A percentile compares a stretch with the other conserved stretches of the same genome.
These are phyloP conservation scores for Xanthoceras sorbifolium DNA, from an alignment of 345 rosid species.

Conservation along the genomic window DNA sequence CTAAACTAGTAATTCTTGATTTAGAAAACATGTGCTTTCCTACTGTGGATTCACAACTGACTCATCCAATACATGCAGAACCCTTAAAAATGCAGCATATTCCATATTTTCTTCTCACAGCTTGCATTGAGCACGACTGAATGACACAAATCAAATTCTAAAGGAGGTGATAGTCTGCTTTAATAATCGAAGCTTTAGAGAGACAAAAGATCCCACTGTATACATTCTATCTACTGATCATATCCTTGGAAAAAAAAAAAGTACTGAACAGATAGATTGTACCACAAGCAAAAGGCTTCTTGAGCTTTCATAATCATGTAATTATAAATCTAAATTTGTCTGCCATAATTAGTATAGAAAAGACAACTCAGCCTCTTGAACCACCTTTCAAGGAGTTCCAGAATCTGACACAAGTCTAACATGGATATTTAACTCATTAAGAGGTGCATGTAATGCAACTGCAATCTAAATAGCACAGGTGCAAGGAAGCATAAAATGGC, in stretches of 20 bases:
- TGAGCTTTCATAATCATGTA: constrained; percentile 2
- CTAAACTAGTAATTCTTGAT: not conserved
- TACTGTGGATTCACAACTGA: not conserved
- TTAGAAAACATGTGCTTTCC: not conserved
- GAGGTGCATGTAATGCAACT: not conserved
- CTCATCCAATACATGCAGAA: constrained; percentile 2
- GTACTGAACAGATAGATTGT: not conserved
- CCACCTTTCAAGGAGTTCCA: not conserved
- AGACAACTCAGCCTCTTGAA: not conserved
- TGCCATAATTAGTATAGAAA: not conserved
- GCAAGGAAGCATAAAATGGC: not conserved
- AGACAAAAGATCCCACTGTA: not conserved
- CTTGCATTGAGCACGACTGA: not conserved
- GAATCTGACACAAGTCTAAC: not conserved
- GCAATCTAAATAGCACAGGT: not conserved
- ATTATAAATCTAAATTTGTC: not conserved
- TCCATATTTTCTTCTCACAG: not conserved
- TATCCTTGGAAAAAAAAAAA: not conserved
- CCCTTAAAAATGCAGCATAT: constrained; percentile 11
- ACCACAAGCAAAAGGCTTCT: not conserved
- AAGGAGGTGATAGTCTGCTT: not conserved
- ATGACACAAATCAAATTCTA: not conserved
- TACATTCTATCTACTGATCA: not conserved
- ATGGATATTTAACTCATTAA: not conserved
- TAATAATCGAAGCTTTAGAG: not conserved